Base-by-base conservation (phyloP, 1,139 yeast species). In the Protomyces arabidopsidicola region DNA sequence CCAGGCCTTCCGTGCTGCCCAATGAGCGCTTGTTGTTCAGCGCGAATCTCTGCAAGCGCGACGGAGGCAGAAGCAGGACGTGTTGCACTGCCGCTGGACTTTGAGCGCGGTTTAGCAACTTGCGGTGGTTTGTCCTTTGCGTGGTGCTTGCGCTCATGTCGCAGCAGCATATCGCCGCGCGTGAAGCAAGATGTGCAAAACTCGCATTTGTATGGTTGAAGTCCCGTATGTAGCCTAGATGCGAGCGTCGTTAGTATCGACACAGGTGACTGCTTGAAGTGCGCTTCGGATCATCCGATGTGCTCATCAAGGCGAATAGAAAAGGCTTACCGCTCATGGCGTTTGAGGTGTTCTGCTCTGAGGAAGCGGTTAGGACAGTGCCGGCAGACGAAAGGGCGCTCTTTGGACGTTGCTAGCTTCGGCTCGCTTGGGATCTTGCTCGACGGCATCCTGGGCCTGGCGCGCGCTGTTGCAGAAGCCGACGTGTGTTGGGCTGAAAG, bases 51-150 rank as follows among this genome's bases (percentile, higher is more conserved):
- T 4, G 48, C 22, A 5, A 42, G 24, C 9, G 22, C 22, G 24
- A 20, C 48, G 18, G 48, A 42, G 22, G 48, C 48, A 18, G 48
- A 16, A n/a, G 22, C 48, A 18, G 48, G 48, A 18, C 48, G 20
- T 18, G 48, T 16, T 6, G 22, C 22, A 3, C 48, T 42, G 22
- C 48, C 22, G 27, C 48, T 42, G 16, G 48, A 42, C 22, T 42
- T 42, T 9, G 48, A 42, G 20, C 48, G 48, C 48, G 48, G 48
- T 12, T 42, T 42, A 12, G 22, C 22, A 10, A 42, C 22, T 42
- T 42, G 48, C 48, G 48, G 48, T 42, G 48, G 48, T 42, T 42
- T 42, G 18, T 42, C 48, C 48, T 42, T 42, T 18, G 48, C 48
- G 27, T 42, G 48, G 18, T 42, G 48, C 48, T 42, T 42, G 48